Percentiles rank a stretch among this genome's conserved stretches.
These are phyloP conservation scores for Begonia masoniana DNA, from an alignment of 306 rosid species.

Conservation along the genomic window DNA sequence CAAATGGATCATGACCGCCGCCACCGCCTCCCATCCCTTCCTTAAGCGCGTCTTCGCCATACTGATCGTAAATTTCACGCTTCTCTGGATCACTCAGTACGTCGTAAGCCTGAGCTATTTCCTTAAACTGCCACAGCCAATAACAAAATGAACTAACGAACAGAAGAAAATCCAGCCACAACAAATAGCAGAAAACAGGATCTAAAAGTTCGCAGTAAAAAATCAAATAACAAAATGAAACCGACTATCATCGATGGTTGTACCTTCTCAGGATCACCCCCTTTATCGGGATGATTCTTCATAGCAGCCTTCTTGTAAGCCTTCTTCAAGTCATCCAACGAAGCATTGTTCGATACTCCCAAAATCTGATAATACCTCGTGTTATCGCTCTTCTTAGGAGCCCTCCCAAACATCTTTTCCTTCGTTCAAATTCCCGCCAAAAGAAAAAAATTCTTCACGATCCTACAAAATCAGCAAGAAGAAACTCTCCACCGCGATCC, in stretches of 20 bases:
- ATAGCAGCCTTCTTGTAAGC: slow-evolving; percentile 87
- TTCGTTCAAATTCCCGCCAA: slow-evolving; percentile 4
- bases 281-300: slow-evolving; percentile 83
- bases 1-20: slow-evolving; percentile 73
- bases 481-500: too few species aligned
- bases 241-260: background rate
- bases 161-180: background rate
- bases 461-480: background rate
- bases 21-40: slow-evolving; percentile 67
- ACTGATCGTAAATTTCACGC: slow-evolving; percentile 75
- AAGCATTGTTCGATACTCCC: slow-evolving; percentile 63
- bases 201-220: background rate
- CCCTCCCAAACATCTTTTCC: slow-evolving; percentile 53
- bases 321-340: slow-evolving; percentile 73
- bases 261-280: slow-evolving; percentile 90
- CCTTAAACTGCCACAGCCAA: slow-evolving; percentile 46
- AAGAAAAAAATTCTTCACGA: background rate
- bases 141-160: background rate
- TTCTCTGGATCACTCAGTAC: slow-evolving; percentile 79
- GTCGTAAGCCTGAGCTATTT: slow-evolving; percentile 80
- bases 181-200: background rate
- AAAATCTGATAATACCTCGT: slow-evolving; percentile 59
- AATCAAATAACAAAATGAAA: background rate
- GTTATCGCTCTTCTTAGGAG: slow-evolving; percentile 64
- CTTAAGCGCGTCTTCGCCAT: slow-evolving; percentile 91